Percentiles rank a stretch among this genome's conserved stretches.
These are phyloP conservation scores for Orbilia oligospora DNA, from an alignment of 2,329 filamentous ascomycete species.

Conservation along the genomic window DNA sequence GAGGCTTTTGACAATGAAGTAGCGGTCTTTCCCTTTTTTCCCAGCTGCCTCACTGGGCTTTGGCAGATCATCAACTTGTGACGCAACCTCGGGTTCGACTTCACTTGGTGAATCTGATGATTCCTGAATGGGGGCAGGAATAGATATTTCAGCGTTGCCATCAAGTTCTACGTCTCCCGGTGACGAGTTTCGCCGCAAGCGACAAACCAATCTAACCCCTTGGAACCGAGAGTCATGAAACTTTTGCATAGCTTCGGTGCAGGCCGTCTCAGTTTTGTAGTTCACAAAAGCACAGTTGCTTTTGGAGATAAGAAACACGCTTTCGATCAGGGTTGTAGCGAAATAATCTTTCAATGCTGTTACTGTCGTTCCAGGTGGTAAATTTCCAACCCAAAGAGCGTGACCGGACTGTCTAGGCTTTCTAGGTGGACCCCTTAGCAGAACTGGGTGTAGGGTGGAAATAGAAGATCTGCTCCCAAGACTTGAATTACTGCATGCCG, in stretches of 20 bases:
- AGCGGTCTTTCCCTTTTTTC: slow-evolving; percentile 76
- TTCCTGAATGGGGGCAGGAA: slow-evolving; percentile 22
- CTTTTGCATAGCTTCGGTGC: slow-evolving; percentile 81
- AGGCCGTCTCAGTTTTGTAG: slow-evolving; percentile 84
- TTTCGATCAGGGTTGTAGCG: slow-evolving; percentile 82
- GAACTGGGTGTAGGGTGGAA: slow-evolving; percentile 60
- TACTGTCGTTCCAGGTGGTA: slow-evolving; percentile 85
- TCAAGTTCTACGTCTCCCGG: slow-evolving; percentile 65
- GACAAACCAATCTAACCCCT: slow-evolving; percentile 86
- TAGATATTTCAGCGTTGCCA: slow-evolving; percentile 17
- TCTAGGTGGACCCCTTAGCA: slow-evolving; percentile 75
- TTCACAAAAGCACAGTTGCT: slow-evolving; percentile 98
- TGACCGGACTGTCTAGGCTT: slow-evolving; percentile 82
- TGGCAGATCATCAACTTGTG: slow-evolving; percentile 30
- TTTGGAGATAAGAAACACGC: slow-evolving; percentile 93
- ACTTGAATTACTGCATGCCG: slow-evolving; percentile 36
- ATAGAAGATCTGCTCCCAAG: slow-evolving; percentile 42
- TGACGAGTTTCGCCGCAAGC: slow-evolving; percentile 76
- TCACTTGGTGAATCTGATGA: slow-evolving; percentile 13
- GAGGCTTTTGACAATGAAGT: slow-evolving; percentile 93
- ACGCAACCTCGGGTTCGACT: slow-evolving; percentile 21
- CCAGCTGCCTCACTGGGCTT: slow-evolving; percentile 11
- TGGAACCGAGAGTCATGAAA: slow-evolving; percentile 94
- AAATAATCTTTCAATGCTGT: slow-evolving; percentile 92
- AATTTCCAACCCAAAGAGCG: slow-evolving; percentile 95